Conservation (phyloP, 1,139 yeast genomes). For the Saccharomyces hybrid region DNA sequence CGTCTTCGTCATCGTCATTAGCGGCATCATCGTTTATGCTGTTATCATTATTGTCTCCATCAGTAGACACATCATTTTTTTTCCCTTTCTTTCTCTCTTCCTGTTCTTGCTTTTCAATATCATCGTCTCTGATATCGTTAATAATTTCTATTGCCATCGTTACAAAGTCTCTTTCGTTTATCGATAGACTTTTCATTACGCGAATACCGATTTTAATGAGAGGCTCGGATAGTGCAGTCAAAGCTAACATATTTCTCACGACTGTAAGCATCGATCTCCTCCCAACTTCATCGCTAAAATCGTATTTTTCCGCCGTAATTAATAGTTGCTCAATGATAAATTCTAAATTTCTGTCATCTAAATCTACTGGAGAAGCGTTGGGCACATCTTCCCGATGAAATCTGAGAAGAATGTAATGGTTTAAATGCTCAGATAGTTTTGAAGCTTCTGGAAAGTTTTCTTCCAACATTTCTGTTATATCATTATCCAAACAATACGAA, state of each 20-base stretch:
- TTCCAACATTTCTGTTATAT: conserved; percentile 54
- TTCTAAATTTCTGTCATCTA: conserved; percentile 52
- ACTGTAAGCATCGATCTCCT: conserved; percentile 73
- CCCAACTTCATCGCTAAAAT: conserved; percentile 87
- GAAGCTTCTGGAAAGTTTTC: conserved; percentile 74
- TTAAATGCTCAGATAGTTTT: conserved; percentile 43
- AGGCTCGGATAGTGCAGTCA: conserved; percentile 42
- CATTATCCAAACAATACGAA: conserved; percentile 51
- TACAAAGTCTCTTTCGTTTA: conserved; percentile 76
- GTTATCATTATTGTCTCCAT: conserved; percentile 21
- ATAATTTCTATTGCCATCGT: conserved; percentile 80
- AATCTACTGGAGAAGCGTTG: conserved; percentile 12
- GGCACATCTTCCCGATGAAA: conserved; percentile 23
- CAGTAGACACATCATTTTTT: conserved; percentile 4
- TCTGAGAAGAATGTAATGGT: conserved; percentile 42
- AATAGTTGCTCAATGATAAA: conserved; percentile 72
- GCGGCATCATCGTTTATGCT: conserved; percentile 26
- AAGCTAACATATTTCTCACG: conserved; percentile 53
- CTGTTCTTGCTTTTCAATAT: conserved; percentile 35
- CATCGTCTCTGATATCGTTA: conserved; percentile 74
- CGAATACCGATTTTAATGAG: conserved; percentile 52
- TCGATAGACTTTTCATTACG: conserved; percentile 63
- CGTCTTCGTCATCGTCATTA: conserved; percentile 32
- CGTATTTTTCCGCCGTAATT: conserved; percentile 61
- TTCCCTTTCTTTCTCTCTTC: conserved; percentile 11